These are phyloP conservation scores for Ogataea salicorniae DNA, from an alignment of 805 yeast genomes.

Conservation along the genomic window DNA sequence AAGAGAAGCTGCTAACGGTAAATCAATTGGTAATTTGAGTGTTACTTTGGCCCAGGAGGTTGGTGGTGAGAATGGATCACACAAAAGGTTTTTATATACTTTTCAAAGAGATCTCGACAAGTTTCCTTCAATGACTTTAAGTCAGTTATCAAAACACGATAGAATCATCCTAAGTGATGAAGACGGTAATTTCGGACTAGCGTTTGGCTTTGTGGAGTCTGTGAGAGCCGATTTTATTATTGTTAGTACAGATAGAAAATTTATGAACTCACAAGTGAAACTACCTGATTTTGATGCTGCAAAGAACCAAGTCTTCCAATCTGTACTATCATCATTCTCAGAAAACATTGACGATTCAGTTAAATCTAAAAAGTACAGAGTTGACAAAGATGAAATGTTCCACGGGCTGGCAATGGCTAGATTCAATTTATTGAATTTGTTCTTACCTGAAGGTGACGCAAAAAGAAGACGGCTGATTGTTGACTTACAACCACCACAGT, in stretches of 20 bases:
- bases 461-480: slow-evolving; percentile 46
- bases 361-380: slow-evolving; percentile 40
- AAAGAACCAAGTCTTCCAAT: slow-evolving; percentile 46
- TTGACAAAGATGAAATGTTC: slow-evolving; percentile 77
- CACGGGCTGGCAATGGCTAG: slow-evolving; percentile 74
- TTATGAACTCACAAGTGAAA: slow-evolving; percentile 36
- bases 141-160: slow-evolving; percentile 57
- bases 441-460: slow-evolving; percentile 43
- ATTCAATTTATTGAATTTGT: slow-evolving; percentile 66
- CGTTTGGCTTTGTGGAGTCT: slow-evolving; percentile 51
- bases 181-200: slow-evolving; percentile 66
- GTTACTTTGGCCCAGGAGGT: slow-evolving; percentile 32
- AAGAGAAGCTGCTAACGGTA: slow-evolving; percentile 58
- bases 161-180: slow-evolving; percentile 75
- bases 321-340: slow-evolving; percentile 34
- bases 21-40: slow-evolving; percentile 48
- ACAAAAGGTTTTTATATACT: slow-evolving; percentile 38
- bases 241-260: slow-evolving; percentile 49
- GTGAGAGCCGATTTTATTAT: slow-evolving; percentile 40
- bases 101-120: slow-evolving; percentile 35
- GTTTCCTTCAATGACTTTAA: slow-evolving; percentile 22
- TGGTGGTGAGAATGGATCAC: slow-evolving; percentile 8
- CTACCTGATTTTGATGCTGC: slow-evolving; percentile 37
- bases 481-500: slow-evolving; percentile 46
- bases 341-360: slow-evolving; percentile 10